Conservation (phyloP, 1,139 yeast species). For the Torulaspora pretoriensis region DNA sequence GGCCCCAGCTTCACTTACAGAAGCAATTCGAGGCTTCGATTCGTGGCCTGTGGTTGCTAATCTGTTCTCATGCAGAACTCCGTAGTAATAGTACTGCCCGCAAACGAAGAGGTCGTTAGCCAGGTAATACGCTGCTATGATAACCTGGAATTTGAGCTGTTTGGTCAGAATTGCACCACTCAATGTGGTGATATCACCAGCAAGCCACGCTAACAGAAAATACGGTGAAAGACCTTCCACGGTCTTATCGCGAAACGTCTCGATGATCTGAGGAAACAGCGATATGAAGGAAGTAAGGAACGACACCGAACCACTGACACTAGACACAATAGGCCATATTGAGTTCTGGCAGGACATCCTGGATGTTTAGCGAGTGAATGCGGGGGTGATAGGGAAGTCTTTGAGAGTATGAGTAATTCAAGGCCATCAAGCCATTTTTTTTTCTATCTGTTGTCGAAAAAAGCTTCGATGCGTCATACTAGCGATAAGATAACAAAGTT, state of each 20-base stretch:
- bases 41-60: conserved; percentile 39
- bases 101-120: conserved; percentile 67
- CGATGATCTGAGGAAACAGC: conserved; percentile 78
- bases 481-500: neutral
- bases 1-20: conserved; percentile 13
- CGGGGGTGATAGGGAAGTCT: neutral
- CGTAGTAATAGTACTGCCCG: conserved; percentile 74
- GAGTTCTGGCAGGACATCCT: conserved; percentile 20
- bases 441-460: neutral
- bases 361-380: neutral
- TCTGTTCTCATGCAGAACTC: conserved; percentile 38
- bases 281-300: conserved; percentile 77
- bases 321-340: conserved; percentile 33
- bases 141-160: conserved; percentile 71
- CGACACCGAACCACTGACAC: conserved; percentile 47
- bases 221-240: conserved; percentile 84
- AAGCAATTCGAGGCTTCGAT: conserved; percentile 24
- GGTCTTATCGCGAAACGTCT: conserved; percentile 69
- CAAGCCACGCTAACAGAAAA: conserved; percentile 72
- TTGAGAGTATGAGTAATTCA: no score
- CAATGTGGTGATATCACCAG: conserved; percentile 80
- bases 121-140: conserved; percentile 70
- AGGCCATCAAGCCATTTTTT: neutral
- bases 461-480: conserved; percentile 2
- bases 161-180: conserved; percentile 74